phyloP scores from a whole-genome alignment of 2,329 filamentous ascomycete species.

The Epichloe sylvatica region DNA sequence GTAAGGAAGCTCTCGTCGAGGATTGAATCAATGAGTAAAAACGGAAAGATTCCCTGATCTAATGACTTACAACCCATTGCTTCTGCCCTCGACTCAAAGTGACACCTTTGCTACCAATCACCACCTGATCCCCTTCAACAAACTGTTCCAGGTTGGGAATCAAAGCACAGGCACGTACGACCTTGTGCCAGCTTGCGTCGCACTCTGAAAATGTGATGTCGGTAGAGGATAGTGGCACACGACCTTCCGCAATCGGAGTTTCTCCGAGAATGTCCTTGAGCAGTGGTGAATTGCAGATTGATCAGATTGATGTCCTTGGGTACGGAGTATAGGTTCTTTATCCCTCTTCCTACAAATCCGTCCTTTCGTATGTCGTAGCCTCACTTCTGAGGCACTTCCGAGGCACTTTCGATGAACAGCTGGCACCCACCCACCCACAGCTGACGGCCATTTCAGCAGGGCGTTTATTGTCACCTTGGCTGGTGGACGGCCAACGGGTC shows the following conservation, averaged over 20 bases:
- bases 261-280: not conserved
- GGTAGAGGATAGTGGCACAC: not conserved
- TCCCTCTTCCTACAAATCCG: too few species aligned
- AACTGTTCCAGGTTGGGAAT: not conserved
- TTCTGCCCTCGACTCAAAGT: not conserved
- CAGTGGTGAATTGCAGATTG: not conserved
- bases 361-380: too few species aligned
- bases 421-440: too few species aligned
- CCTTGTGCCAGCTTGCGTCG: not conserved
- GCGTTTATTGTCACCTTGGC: too few species aligned
- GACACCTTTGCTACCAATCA: not conserved
- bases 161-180: not conserved
- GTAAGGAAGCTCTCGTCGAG: too few species aligned
- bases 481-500: too few species aligned
- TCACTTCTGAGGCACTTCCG: too few species aligned
- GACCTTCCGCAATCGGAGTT: not conserved
- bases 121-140: not conserved
- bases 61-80: not conserved
- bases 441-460: too few species aligned
- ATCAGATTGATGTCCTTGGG: too few species aligned
- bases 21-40: not conserved
- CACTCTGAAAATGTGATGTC: not conserved
- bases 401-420: too few species aligned
- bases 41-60: not conserved
- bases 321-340: too few species aligned